phyloP scores from a whole-genome alignment of 2,329 filamentous ascomycete species.

The Trichoderma sp. region DNA sequence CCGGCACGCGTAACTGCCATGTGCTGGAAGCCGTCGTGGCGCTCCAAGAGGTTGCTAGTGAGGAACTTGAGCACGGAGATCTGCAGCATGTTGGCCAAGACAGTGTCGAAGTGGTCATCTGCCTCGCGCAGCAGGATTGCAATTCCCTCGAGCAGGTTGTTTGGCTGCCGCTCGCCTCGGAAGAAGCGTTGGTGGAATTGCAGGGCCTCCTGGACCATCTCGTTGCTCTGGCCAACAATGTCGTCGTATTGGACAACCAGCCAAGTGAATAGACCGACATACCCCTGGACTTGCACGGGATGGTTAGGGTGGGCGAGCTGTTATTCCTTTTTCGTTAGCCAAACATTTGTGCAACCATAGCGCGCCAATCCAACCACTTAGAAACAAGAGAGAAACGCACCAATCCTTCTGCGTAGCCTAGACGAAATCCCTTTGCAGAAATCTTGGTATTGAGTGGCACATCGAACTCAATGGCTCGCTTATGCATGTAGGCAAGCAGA shows the following conservation, averaged over 20 bases:
- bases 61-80: conserved; percentile 8
- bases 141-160: conserved; percentile 1
- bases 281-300: neutral
- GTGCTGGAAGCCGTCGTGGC: conserved; percentile 9
- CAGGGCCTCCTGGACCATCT: neutral
- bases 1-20: conserved; percentile 6
- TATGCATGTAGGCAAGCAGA: conserved; percentile 5
- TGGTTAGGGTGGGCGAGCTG: conserved; percentile 4
- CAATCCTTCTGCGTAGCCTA: neutral
- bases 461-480: conserved; percentile 5
- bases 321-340: neutral
- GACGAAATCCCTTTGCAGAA: neutral
- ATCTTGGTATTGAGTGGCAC: neutral
- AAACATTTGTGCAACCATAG: neutral
- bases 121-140: neutral
- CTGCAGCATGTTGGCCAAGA: neutral
- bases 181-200: conserved; percentile 12
- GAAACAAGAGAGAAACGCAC: neutral
- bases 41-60: conserved; percentile 1
- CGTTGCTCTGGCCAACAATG: neutral
- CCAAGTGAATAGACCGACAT: conserved; percentile 4
- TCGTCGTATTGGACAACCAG: conserved; percentile 4
- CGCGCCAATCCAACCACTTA: neutral
- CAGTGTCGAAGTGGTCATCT: neutral
- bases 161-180: neutral